Percentiles rank a stretch among this genome's conserved stretches.
phyloP scores from a whole-genome alignment of 331 rosid genomes.

The Quercus lobata region DNA sequence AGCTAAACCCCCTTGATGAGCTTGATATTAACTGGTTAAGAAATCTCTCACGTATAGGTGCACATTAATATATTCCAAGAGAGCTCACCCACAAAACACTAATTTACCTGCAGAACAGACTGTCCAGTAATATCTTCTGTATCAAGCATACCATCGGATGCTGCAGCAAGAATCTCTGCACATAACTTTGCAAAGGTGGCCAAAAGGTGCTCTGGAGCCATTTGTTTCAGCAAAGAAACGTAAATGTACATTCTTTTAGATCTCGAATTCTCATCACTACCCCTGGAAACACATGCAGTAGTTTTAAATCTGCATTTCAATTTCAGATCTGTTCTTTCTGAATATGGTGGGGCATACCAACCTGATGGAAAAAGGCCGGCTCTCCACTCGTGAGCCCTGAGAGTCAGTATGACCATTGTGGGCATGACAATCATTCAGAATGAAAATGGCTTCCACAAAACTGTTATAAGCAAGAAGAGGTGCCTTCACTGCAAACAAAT shows the following conservation, averaged over 20 bases:
- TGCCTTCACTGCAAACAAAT: too few relatives aligned
- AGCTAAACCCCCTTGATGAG: background rate
- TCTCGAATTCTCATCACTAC: conserved; percentile 72
- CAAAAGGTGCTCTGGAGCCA: conserved; percentile 95
- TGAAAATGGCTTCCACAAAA: conserved; percentile 83
- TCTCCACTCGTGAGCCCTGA: conserved; percentile 47
- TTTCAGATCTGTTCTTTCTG: conserved; percentile 1
- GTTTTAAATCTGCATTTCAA: conserved; percentile 3
- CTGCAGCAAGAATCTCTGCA: conserved; percentile 88
- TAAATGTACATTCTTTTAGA: conserved; percentile 82
- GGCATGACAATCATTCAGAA: conserved; percentile 73
- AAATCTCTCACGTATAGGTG: background rate
- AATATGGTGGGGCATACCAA: conserved; percentile 22
- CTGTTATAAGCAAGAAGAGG: too few relatives aligned
- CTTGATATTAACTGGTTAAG: background rate
- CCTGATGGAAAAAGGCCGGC: conserved; percentile 78
- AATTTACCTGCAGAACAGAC: conserved; percentile 80
- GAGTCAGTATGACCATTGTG: conserved; percentile 65
- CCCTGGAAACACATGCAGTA: conserved; percentile 41
- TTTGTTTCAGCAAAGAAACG: conserved; percentile 83
- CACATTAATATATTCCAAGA: background rate
- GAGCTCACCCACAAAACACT: background rate
- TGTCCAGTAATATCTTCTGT: conserved; percentile 67
- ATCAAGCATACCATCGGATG: conserved; percentile 82
- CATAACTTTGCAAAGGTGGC: conserved; percentile 94